A percentile compares a stretch with the other conserved stretches of the same genome.
Conservation (phyloP, 2,329 filamentous ascomycete species). For the Fusarium sp. region DNA sequence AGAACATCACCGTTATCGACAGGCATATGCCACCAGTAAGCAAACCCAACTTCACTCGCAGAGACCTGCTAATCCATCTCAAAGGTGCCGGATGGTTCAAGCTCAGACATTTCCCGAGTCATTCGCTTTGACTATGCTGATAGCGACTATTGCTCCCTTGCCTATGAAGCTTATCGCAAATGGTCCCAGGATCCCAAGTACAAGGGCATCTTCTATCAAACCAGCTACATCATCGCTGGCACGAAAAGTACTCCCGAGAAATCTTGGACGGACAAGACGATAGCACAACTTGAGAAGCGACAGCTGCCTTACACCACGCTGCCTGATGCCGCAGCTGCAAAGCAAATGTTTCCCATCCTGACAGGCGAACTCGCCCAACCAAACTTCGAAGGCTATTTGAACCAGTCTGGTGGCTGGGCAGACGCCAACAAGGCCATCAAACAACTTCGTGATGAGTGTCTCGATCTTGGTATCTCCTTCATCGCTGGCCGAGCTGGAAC, state of each 20-base stretch:
- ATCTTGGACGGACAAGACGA: slow-evolving; percentile 30
- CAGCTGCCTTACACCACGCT: slow-evolving; percentile 6
- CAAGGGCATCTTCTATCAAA: slow-evolving; percentile 19
- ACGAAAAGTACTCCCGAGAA: neutral
- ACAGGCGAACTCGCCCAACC: slow-evolving; percentile 18
- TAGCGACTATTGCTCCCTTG: slow-evolving; percentile 68
- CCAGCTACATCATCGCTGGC: slow-evolving; percentile 16
- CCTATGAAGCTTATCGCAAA: slow-evolving; percentile 42
- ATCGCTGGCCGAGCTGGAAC: slow-evolving; percentile 27
- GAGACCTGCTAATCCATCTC: neutral
- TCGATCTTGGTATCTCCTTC: slow-evolving; percentile 28
- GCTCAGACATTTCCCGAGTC: slow-evolving; percentile 51
- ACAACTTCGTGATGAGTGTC: slow-evolving; percentile 28
- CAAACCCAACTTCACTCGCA: neutral
- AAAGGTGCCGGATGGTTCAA: slow-evolving; percentile 48
- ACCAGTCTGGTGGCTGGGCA: slow-evolving; percentile 29
- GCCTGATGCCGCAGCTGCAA: neutral
- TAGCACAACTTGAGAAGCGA: slow-evolving; percentile 17
- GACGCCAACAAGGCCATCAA: slow-evolving; percentile 33
- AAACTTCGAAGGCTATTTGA: slow-evolving; percentile 27
- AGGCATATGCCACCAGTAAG: slow-evolving; percentile 47
- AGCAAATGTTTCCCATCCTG: slow-evolving; percentile 3
- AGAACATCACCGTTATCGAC: slow-evolving; percentile 50
- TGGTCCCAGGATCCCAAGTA: slow-evolving; percentile 27
- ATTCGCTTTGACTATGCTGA: slow-evolving; percentile 69